Evolutionary conservation across 2,329 filamentous ascomycete species (phyloP), one percentile per base, ranked within the genome.

Genomic region (Aspergillus pseudoterreus): DNA sequence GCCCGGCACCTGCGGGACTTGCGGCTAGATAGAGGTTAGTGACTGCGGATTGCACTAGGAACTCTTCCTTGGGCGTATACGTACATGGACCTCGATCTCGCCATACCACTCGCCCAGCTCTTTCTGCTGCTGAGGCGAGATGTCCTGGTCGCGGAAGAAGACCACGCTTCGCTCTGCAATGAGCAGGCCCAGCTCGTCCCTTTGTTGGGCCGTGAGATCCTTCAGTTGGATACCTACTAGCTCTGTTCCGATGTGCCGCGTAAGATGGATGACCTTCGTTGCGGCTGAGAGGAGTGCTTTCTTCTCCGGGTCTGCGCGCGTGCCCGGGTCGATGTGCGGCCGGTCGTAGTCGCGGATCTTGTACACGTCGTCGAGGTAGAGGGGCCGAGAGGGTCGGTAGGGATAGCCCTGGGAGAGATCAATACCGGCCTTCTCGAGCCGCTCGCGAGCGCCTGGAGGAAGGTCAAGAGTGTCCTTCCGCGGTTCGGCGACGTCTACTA

Each of bases 321-420:
- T 76, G 2, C 84, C 84, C 0, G 83, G 78, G 46, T 89, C 86
- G 10, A 80, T 60, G 50, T 86, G 77, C 15, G 72, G 67, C 22
- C 78, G 79, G 55, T 79, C 79, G 51, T 78, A 67, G 65, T 81
- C 75, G 15, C 86, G 75, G 63, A 90, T 85, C 44, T 81, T 81
- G 68, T 82, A 82, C 3, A 85, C 83, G 57, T 90, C 86, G 51
- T 90, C 82, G 0, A 89, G 72, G 58, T 84, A 90, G 1, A 89
- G 71, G 0, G 87, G 86, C 44, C 78, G 78, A 0, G 82, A 79
- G 1, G 86, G 86, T 0, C 85, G 81, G 60, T 89, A 88, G 0
- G 87, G 87, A 57, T 90, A 90, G 0, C 86, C 87, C 1, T 82
- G 71, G 1, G 83, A 86, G 2, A 90, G 74, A 63, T 90, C 85